A percentile compares a stretch with the other conserved stretches of the same genome.
phyloP scores from a whole-genome alignment of 371 early-diverging fungal species.

The Rhizopus sp. region DNA sequence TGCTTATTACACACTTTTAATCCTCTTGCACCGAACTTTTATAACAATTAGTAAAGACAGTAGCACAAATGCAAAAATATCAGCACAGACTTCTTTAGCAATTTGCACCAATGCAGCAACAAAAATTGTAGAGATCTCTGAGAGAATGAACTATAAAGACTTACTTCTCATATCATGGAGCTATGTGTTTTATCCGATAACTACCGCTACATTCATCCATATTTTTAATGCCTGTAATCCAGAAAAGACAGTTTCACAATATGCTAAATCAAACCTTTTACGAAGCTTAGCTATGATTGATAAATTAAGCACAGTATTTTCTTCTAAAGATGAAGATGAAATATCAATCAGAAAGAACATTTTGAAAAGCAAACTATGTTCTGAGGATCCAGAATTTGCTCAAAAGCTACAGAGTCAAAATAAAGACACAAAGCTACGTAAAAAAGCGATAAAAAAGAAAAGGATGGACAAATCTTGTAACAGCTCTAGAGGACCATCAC shows the following conservation, averaged over 20 bases:
- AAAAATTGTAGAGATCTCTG: conserved; percentile 20
- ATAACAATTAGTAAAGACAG: conserved; percentile 21
- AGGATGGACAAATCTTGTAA: background rate
- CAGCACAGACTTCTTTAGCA: conserved; percentile 32
- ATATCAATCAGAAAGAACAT: conserved; percentile 15
- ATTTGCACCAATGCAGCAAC: conserved; percentile 54
- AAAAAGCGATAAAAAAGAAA: background rate
- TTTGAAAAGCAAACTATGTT: conserved; percentile 9
- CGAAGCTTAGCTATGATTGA: conserved; percentile 18
- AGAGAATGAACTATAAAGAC: conserved; percentile 29
- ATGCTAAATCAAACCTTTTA: conserved; percentile 19
- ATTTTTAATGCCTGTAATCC: conserved; percentile 17
- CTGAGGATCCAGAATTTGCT: conserved; percentile 6
- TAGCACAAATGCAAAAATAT: conserved; percentile 13
- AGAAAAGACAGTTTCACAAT: conserved; percentile 12
- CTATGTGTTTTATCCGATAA: conserved; percentile 34
- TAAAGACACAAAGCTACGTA: background rate
- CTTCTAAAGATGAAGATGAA: conserved; percentile 3
- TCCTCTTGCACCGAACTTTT: conserved; percentile 77
- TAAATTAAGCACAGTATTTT: conserved; percentile 8
- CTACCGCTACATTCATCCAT: conserved; percentile 24
- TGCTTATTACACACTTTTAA: conserved; percentile 70
- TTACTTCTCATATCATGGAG: conserved; percentile 29
- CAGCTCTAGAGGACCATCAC: background rate
- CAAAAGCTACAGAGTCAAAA: background rate